phyloP scores from a whole-genome alignment of 2,329 filamentous ascomycete species.

The Colletotrichum eremochloae region DNA sequence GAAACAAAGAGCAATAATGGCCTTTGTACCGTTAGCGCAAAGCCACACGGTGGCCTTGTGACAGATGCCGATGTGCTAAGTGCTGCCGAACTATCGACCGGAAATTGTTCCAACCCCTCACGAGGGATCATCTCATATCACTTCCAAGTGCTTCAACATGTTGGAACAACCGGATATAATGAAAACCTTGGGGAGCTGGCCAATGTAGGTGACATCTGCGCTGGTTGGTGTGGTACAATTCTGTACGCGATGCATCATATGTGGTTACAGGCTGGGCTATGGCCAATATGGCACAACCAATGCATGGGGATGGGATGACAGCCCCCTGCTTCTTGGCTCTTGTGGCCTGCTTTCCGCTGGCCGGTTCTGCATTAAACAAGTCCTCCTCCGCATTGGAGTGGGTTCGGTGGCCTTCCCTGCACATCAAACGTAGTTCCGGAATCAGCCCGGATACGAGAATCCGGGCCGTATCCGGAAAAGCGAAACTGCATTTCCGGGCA shows the following conservation, averaged over 20 bases:
- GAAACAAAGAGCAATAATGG: background rate
- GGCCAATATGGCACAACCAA: background rate
- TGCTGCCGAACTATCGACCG: slow-evolving; percentile 1
- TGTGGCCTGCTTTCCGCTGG: background rate
- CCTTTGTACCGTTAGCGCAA: background rate
- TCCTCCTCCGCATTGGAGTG: background rate
- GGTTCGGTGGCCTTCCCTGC: background rate
- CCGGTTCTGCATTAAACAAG: too few relatives aligned
- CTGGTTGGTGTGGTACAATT: background rate
- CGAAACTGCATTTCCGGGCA: background rate
- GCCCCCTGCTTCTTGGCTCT: background rate
- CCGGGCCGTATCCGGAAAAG: slow-evolving; percentile 30
- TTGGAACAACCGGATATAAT: background rate
- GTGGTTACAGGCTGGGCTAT: background rate
- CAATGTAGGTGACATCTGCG: background rate
- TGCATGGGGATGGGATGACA: slow-evolving; percentile 1
- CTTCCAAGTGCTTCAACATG: background rate
- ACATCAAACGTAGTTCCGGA: slow-evolving; percentile 15
- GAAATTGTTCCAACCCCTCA: background rate
- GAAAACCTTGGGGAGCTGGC: background rate
- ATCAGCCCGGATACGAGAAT: slow-evolving; percentile 5
- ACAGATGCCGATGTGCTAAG: background rate
- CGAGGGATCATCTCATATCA: background rate
- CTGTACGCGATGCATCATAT: background rate
- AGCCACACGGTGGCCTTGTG: background rate